Conservation (phyloP, 2,329 filamentous ascomycete species). For the Stachybotrys chartarum region DNA sequence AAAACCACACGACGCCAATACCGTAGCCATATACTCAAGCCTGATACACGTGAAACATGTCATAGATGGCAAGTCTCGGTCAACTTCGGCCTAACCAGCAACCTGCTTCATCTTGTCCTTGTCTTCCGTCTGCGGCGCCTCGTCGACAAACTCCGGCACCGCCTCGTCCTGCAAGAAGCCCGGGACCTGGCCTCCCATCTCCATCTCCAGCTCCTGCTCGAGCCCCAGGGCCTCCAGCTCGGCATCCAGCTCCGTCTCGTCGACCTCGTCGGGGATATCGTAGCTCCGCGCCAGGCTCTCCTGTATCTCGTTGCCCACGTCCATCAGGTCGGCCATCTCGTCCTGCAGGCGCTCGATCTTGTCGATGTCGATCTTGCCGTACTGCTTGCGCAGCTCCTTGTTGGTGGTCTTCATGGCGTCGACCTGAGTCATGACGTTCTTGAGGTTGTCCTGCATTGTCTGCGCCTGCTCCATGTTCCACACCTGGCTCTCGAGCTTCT, state of each 20-base stretch:
- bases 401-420: constrained; percentile 97
- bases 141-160: constrained; percentile 83
- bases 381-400: constrained; percentile 86
- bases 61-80: neutral
- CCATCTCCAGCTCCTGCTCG: constrained; percentile 81
- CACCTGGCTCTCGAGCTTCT: constrained; percentile 87
- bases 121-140: constrained; percentile 64
- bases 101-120: constrained; percentile 83
- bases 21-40: too few species aligned
- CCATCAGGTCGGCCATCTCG: constrained; percentile 97
- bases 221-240: constrained; percentile 92
- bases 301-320: constrained; percentile 97
- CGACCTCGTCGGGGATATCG: constrained; percentile 92
- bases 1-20: too few species aligned
- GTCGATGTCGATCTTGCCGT: constrained; percentile 94
- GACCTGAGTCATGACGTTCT: constrained; percentile 97
- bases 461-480: constrained; percentile 99
- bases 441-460: constrained; percentile 98
- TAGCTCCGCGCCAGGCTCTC: constrained; percentile 88
- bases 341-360: constrained; percentile 97
- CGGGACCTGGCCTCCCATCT: constrained; percentile 60
- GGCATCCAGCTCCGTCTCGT: constrained; percentile 92
- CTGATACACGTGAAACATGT: too few species aligned
- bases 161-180: constrained; percentile 87
- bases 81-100: constrained; percentile 33